Base-by-base conservation (phyloP, 441 rosid genomes). In the Populus hybrid region DNA sequence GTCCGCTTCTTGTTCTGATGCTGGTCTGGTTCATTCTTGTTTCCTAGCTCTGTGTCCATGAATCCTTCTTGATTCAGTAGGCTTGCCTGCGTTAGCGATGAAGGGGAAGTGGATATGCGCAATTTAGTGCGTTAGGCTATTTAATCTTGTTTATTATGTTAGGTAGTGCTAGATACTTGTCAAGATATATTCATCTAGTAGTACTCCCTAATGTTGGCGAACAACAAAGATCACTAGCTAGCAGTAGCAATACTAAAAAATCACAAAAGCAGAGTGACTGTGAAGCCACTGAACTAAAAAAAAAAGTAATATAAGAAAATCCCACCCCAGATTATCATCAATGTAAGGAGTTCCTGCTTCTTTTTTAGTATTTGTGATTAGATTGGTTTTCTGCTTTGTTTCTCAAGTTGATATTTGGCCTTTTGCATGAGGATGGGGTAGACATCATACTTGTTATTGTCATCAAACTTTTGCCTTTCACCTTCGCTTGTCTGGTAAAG, bases 31-130 rank as follows among this genome's bases (percentile, higher is more conserved):
- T 28, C 65, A 26, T 30, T 23, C 18, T 21, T 70, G 30, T 5
- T n/a, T 70, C 73, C 73, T n/a, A 5, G 61, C 9, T 70, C 59
- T 23, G 32, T 21, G 7, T 70, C 73, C 59, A 70, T 70, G 72
- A 69, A 10, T 69, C 23, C 0, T 69, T 9, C 50, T 35, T 23
- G 24, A 69, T 18, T 21, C 24, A 69, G 26, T 35, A 35, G 24
- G 61, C 61, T 16, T 53, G n/a, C 61, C 46, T 34, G 28, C 9
- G 16, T 14, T n/a, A 35, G 40, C 36, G 42, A 68, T 68, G 40
- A 68, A 32, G 61, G 61, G 59, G 61, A 16, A 4, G 61, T 53
- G 61, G n/a, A 53, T 53, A 53, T 16, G n/a, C n/a, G 3, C 61
- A 53, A 53, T 53, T 53, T 16, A 53, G n/a, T 16, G n/a, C 7